Evolutionary conservation across 768 basidiomycete species (phyloP).

Genomic region (Amanita inopinata): DNA sequence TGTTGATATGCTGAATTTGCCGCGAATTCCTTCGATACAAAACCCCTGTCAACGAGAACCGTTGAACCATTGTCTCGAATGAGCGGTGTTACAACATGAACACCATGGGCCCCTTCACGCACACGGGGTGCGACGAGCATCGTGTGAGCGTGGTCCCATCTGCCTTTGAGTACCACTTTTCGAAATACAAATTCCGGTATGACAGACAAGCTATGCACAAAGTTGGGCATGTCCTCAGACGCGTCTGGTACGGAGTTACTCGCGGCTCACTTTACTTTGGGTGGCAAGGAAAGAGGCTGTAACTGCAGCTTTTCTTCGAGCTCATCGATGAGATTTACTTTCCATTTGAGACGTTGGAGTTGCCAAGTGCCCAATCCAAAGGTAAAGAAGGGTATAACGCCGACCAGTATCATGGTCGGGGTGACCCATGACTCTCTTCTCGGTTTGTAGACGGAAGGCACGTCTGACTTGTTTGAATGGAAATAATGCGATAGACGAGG

Average conservation of each 20-base stretch:
- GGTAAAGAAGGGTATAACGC: conserved; percentile 83
- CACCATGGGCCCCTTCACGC: conserved; percentile 82
- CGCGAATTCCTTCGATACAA: conserved; percentile 52
- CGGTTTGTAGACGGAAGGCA: conserved; percentile 43
- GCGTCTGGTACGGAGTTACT: conserved; percentile 15
- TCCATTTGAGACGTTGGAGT: conserved; percentile 89
- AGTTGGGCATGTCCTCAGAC: conserved; percentile 10
- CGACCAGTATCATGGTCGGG: conserved; percentile 66
- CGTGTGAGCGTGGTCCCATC: conserved; percentile 67
- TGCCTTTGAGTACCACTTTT: conserved; percentile 70
- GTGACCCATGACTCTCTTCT: conserved; percentile 53
- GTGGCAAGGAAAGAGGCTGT: conserved; percentile 70
- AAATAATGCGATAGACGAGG: neutral
- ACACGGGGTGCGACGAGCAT: conserved; percentile 82
- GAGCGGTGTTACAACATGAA: conserved; percentile 82
- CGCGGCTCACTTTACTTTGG: conserved; percentile 69
- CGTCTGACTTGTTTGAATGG: conserved; percentile 14
- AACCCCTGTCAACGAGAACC: conserved; percentile 88
- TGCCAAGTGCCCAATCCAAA: conserved; percentile 93
- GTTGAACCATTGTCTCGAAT: conserved; percentile 72
- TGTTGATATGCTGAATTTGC: conserved; percentile 19
- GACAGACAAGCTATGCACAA: conserved; percentile 44
- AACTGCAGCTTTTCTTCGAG: conserved; percentile 82
- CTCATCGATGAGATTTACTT: conserved; percentile 86
- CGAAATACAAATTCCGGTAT: conserved; percentile 87